Percentiles rank a stretch among this genome's conserved stretches.
Evolutionary conservation across 441 rosid species (phyloP).

Genomic region (Aquilaria agallochum): DNA sequence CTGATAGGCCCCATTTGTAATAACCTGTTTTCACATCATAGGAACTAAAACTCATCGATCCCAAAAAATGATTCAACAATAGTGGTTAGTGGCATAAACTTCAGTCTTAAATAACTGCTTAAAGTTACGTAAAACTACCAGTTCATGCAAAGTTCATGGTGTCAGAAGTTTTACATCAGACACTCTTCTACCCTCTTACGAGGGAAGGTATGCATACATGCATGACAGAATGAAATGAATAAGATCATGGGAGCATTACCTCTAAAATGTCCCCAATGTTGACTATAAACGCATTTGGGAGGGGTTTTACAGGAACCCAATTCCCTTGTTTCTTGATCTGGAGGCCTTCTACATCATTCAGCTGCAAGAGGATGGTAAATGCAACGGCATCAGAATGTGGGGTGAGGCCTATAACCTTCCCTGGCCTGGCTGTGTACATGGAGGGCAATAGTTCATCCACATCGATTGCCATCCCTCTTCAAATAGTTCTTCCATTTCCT

Average conservation of each 20-base stretch:
- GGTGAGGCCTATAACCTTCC: constrained; percentile 28
- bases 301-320: constrained; percentile 39
- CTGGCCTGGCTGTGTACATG: constrained; percentile 28
- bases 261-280: constrained; percentile 43
- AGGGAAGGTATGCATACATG: too few species aligned
- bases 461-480: constrained; percentile 29
- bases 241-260: constrained; percentile 12
- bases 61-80: too few species aligned
- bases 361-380: constrained; percentile 39
- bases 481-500: constrained; percentile 19
- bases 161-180: too few species aligned
- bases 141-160: too few species aligned
- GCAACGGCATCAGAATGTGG: constrained; percentile 36
- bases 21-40: constrained; percentile 25
- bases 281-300: constrained; percentile 34
- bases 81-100: too few species aligned
- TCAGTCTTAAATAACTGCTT: too few species aligned
- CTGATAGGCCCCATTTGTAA: constrained; percentile 29
- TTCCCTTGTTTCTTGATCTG: constrained; percentile 35
- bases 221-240: too few species aligned
- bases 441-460: constrained; percentile 43
- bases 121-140: too few species aligned
- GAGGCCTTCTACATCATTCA: constrained; percentile 40
- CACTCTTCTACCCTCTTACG: too few species aligned
- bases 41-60: too few species aligned